phyloP scores from a whole-genome alignment of 495 filamentous ascomycete species.

The Hypomontagnella submonticulosa region DNA sequence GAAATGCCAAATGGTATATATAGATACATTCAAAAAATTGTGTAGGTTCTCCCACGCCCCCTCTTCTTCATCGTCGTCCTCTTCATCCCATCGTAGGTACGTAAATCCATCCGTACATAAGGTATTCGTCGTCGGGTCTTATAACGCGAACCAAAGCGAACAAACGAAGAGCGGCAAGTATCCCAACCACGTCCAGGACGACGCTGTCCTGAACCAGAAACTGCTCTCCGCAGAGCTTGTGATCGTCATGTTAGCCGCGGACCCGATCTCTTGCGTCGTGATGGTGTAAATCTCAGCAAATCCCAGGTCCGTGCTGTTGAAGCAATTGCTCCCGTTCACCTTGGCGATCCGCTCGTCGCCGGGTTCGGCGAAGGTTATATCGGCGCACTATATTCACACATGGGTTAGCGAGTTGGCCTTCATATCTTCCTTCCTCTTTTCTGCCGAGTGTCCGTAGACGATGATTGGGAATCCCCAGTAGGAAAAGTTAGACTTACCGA shows the following conservation, averaged over 20 bases:
- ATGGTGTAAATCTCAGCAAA: constrained; percentile 81
- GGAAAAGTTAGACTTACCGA: constrained; percentile 73
- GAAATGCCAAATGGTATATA: constrained; percentile 39
- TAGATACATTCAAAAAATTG: constrained; percentile 15
- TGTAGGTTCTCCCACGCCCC: background rate
- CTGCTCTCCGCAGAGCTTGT: constrained; percentile 26
- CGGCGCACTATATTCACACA: constrained; percentile 76
- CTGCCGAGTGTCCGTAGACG: background rate
- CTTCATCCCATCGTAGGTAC: background rate
- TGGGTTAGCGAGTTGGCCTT: too few relatives aligned
- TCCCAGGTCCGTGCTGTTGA: constrained; percentile 78
- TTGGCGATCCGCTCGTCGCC: constrained; percentile 69
- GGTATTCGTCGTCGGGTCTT: constrained; percentile 10
- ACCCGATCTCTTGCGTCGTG: constrained; percentile 52
- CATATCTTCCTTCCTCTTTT: background rate
- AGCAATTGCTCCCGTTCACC: constrained; percentile 84
- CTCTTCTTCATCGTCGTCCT: constrained; percentile 4
- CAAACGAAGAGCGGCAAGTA: constrained; percentile 52
- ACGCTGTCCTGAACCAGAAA: constrained; percentile 32
- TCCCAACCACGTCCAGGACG: constrained; percentile 45
- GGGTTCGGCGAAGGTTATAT: constrained; percentile 80
- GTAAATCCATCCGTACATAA: too few relatives aligned
- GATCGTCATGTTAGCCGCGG: constrained; percentile 46
- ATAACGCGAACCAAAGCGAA: constrained; percentile 51
- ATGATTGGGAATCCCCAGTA: too few relatives aligned